These are phyloP conservation scores for Aspergillus nanangensis DNA, from an alignment of 495 filamentous ascomycete genomes.

Conservation along the genomic window DNA sequence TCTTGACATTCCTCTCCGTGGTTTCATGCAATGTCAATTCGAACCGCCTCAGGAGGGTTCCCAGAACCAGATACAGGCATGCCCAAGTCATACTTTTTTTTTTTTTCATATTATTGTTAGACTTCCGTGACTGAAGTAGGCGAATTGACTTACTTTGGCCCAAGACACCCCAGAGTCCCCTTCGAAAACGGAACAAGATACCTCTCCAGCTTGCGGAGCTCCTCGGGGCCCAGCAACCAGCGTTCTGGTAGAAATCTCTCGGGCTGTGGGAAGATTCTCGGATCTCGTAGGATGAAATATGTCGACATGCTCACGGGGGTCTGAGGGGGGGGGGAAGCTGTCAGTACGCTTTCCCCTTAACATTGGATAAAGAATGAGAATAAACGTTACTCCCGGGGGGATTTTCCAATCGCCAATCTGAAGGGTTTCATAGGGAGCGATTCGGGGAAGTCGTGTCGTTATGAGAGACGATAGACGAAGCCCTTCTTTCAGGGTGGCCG, in stretches of 20 bases:
- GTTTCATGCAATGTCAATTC: slow-evolving; percentile 25
- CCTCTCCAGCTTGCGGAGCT: slow-evolving; percentile 15
- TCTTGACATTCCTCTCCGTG: slow-evolving; percentile 23
- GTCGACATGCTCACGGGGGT: slow-evolving; percentile 20
- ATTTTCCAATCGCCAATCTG: slow-evolving; percentile 19
- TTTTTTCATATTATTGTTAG: neutral
- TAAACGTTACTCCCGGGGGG: slow-evolving; percentile 22
- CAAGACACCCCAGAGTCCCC: slow-evolving; percentile 43
- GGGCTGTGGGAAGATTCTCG: slow-evolving; percentile 33
- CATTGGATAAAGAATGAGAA: too few relatives aligned
- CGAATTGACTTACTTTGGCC: slow-evolving; percentile 31
- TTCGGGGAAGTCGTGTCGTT: slow-evolving; percentile 34
- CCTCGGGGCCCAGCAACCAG: slow-evolving; percentile 31
- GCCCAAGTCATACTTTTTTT: slow-evolving; percentile 22
- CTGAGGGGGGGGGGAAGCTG: too few relatives aligned
- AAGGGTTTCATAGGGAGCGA: slow-evolving; percentile 25
- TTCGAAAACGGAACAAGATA: slow-evolving; percentile 43
- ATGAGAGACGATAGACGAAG: slow-evolving; percentile 44
- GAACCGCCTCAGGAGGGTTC: slow-evolving; percentile 25
- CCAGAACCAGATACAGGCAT: slow-evolving; percentile 26
- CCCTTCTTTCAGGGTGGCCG: slow-evolving; percentile 52
- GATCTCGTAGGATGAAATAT: slow-evolving; percentile 34
- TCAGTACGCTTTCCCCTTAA: too few relatives aligned
- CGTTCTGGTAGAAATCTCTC: slow-evolving; percentile 38
- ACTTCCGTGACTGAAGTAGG: neutral